Base-by-base conservation (phyloP, 2,329 filamentous ascomycete genomes). In the Aspergillus alliaceus region DNA sequence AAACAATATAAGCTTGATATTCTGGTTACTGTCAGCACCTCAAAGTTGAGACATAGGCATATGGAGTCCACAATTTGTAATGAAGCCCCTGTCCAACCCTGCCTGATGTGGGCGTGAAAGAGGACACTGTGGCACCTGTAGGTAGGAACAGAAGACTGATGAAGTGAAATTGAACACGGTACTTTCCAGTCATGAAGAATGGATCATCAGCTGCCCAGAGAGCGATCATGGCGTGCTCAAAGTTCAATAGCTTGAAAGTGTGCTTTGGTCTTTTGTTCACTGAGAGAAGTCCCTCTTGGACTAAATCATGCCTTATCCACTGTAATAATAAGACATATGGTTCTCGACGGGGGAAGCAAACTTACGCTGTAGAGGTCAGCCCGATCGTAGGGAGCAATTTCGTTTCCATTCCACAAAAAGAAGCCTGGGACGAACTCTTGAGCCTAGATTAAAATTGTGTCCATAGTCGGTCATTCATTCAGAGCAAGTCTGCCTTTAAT, bases 351-450 rank as follows among this genome's bases (percentile, higher is more conserved):
- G n/a, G n/a, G n/a, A n/a, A n/a, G n/a, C n/a, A n/a, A n/a, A n/a
- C n/a, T n/a, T n/a, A n/a, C n/a, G n/a, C n/a, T n/a, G n/a, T n/a
- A n/a, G n/a, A 59, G n/a, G 57, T 50, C 8, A 6, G 44, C 4
- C 14, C 22, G 20, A 22, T 59, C 39, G 29, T 54, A 14, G 8
- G 32, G 22, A 53, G 51, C 15, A 22, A 59, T 56, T 24, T 50
- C 9, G 3, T 56, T 56, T 20, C 31, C 40, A 29, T 37, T 54
- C 22, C 40, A 20, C 12, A 59, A 22, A 25, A 15, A 53, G 39
- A 59, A 59, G 14, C 54, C 50, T 6, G 49, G 54, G 39, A 57
- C 18, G 18, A 57, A 57, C n/a, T 54, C 37, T 44, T 59, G 54
- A 22, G 54, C 49, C 37, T 31, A 9, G 15, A 51, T 24, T 42